Conservation (phyloP, 2,329 filamentous ascomycete species). For the Penicillium occitanis region DNA sequence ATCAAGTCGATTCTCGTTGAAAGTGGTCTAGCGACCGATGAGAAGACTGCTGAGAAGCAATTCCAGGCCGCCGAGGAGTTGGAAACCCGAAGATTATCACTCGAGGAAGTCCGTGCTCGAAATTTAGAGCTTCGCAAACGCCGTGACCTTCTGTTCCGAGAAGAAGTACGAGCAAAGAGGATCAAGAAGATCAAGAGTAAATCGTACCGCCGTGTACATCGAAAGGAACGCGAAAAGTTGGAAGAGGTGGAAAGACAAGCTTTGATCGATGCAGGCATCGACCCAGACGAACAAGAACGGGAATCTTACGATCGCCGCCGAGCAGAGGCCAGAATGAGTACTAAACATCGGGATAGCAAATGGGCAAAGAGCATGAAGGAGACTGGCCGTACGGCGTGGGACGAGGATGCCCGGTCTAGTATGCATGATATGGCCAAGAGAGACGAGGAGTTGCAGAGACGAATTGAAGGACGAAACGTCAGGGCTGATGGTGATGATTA, state of each 20-base stretch:
- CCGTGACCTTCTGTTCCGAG: slow-evolving; percentile 81
- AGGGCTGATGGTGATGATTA: slow-evolving; percentile 62
- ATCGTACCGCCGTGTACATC: slow-evolving; percentile 85
- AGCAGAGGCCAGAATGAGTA: slow-evolving; percentile 81
- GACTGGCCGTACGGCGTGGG: slow-evolving; percentile 79
- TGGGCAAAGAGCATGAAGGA: slow-evolving; percentile 86
- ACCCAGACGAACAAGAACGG: slow-evolving; percentile 63
- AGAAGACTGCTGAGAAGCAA: slow-evolving; percentile 61
- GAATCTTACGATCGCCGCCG: slow-evolving; percentile 70
- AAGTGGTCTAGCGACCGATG: slow-evolving; percentile 69
- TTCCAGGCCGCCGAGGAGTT: slow-evolving; percentile 68
- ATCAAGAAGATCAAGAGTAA: slow-evolving; percentile 99
- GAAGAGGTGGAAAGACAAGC: slow-evolving; percentile 59
- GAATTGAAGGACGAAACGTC: slow-evolving; percentile 71
- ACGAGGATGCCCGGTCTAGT: slow-evolving; percentile 77
- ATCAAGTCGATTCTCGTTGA: slow-evolving; percentile 89
- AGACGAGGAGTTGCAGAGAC: slow-evolving; percentile 76
- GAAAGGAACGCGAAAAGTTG: slow-evolving; percentile 68
- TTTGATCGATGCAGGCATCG: slow-evolving; percentile 58
- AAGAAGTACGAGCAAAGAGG: slow-evolving; percentile 82
- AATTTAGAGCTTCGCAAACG: slow-evolving; percentile 73
- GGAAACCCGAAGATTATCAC: slow-evolving; percentile 69
- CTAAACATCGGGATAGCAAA: slow-evolving; percentile 82
- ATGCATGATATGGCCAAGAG: slow-evolving; percentile 77
- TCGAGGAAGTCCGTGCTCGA: slow-evolving; percentile 70